These are phyloP conservation scores for Corylus heterophylla DNA, from an alignment of 306 rosid genomes.

Conservation along the genomic window DNA sequence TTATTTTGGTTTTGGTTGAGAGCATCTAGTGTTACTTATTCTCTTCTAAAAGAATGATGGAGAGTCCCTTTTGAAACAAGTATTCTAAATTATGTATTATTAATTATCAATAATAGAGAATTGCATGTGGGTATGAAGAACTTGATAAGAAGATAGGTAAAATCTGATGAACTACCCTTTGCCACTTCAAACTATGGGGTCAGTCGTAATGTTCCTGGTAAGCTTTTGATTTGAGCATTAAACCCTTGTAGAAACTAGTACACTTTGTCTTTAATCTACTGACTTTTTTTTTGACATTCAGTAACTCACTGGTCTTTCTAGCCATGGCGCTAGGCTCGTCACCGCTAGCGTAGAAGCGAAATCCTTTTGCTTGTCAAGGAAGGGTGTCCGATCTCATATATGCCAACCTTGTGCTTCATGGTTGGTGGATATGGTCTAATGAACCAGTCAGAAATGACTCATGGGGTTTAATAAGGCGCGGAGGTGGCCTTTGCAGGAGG, in stretches of 20 bases:
- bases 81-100: not conserved
- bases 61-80: not conserved
- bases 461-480: no score
- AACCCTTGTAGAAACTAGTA: not conserved
- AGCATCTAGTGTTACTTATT: not conserved
- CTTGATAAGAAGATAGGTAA: not conserved
- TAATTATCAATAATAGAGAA: not conserved
- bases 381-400: no score
- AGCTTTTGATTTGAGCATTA: not conserved
- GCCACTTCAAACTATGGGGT: not conserved
- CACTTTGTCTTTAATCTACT: not conserved
- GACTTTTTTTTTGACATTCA: no score
- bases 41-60: not conserved
- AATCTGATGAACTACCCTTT: not conserved
- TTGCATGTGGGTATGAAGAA: not conserved
- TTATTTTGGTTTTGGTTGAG: not conserved
- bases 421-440: no score
- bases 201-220: not conserved
- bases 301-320: not conserved
- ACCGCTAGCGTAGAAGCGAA: no score
- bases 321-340: no score
- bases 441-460: no score
- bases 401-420: no score
- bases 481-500: no score
- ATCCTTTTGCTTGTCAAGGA: no score